phyloP scores from a whole-genome alignment of 2,329 filamentous ascomycete species.

The Waltergamsia citrina region DNA sequence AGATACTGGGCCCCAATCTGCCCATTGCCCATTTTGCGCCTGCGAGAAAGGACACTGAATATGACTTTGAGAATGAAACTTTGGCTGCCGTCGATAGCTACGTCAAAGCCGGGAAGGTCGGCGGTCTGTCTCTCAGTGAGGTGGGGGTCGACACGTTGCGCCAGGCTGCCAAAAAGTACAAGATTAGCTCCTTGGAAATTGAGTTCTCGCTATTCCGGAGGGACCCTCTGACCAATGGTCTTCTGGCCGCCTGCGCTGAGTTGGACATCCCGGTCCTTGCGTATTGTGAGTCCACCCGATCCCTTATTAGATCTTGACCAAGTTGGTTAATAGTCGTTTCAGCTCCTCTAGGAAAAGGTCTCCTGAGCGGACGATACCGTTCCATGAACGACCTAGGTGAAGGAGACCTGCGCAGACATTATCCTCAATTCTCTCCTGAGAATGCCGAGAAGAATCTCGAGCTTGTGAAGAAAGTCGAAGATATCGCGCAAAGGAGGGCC shows the following conservation, averaged over 20 bases:
- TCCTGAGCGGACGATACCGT: not conserved
- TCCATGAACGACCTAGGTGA: constrained; percentile 1
- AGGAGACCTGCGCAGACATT: constrained; percentile 5
- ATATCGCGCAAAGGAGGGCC: constrained; percentile 49
- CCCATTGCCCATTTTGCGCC: constrained; percentile 49
- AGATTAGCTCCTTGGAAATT: constrained; percentile 35
- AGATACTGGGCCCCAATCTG: constrained; percentile 24
- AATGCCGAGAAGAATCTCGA: constrained; percentile 56
- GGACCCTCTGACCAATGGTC: constrained; percentile 33
- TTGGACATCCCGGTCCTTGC: constrained; percentile 57
- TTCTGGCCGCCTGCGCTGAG: constrained; percentile 44
- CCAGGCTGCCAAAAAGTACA: constrained; percentile 27
- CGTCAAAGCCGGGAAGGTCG: constrained; percentile 36
- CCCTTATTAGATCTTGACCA: not conserved
- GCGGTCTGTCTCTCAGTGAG: constrained; percentile 36
- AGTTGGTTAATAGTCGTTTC: not conserved
- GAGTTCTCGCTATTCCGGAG: constrained; percentile 36
- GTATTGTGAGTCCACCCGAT: constrained; percentile 37
- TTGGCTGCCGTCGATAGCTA: constrained; percentile 33
- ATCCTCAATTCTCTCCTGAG: constrained; percentile 53
- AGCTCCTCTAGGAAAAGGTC: constrained; percentile 4
- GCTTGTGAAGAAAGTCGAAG: constrained; percentile 47
- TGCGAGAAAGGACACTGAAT: constrained; percentile 42
- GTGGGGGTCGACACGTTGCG: constrained; percentile 33
- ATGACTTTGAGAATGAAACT: constrained; percentile 34